Conservation (phyloP, 352 stramenopile genomes). For the Thalassiosira ordinaria region DNA sequence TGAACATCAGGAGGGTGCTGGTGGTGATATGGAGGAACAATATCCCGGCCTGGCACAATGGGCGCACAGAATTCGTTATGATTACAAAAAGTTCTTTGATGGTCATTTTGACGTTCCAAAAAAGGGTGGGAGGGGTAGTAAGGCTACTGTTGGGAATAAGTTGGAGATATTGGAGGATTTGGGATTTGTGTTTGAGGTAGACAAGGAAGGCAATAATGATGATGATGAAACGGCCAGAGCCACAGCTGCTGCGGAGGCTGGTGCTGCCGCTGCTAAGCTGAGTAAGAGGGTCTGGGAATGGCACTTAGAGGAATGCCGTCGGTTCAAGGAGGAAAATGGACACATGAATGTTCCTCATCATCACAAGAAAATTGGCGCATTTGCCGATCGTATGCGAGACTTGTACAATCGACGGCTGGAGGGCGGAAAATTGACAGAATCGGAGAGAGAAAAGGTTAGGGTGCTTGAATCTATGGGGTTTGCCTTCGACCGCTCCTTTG, state of each 20-base stretch:
- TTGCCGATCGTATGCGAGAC: neutral
- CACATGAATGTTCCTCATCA: constrained; percentile 4
- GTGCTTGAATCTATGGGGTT: constrained; percentile 3
- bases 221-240: neutral
- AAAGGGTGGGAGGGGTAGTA: neutral
- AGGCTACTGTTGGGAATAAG: neutral
- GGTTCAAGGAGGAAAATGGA: constrained; percentile 8
- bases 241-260: neutral
- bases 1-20: too few species aligned
- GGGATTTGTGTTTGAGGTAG: constrained; percentile 11
- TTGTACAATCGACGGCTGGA: constrained; percentile 8
- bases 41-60: neutral
- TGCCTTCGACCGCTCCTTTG: constrained; percentile 1
- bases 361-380: constrained; percentile 3
- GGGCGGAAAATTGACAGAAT: neutral
- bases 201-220: neutral
- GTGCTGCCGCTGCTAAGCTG: neutral
- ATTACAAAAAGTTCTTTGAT: constrained; percentile 5
- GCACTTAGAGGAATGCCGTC: constrained; percentile 3
- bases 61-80: neutral
- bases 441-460: constrained; percentile 6
- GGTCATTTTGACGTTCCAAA: neutral
- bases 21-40: too few species aligned
- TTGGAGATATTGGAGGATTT: constrained; percentile 15
- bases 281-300: neutral